Conservation (phyloP, 331 rosid species). For the Quercus lobata region DNA sequence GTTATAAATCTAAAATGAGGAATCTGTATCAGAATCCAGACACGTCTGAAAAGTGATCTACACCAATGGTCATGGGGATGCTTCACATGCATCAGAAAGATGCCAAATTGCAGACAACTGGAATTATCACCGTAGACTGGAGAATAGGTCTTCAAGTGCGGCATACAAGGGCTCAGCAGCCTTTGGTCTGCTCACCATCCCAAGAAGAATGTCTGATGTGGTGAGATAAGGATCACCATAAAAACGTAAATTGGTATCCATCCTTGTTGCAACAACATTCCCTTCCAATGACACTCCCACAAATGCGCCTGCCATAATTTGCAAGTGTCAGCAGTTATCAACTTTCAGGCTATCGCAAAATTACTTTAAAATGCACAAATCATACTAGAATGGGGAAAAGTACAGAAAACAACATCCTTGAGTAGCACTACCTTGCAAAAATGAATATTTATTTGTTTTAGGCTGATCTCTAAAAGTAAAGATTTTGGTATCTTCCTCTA, state of each 20-base stretch:
- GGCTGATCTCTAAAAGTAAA: no score
- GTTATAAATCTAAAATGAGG: slow-evolving; percentile 5
- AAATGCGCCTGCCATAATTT: slow-evolving; percentile 66
- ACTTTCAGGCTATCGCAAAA: slow-evolving; percentile 7
- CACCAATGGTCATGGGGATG: neutral
- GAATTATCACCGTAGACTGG: slow-evolving; percentile 39
- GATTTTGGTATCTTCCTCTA: neutral
- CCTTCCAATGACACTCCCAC: slow-evolving; percentile 96
- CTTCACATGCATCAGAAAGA: slow-evolving; percentile 1
- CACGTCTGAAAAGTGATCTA: neutral
- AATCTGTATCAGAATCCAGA: slow-evolving; percentile 13
- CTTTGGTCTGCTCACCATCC: slow-evolving; percentile 80
- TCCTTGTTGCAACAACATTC: slow-evolving; percentile 82
- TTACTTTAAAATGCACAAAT: neutral
- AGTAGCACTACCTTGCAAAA: neutral
- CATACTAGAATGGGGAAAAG: neutral
- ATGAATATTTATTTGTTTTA: neutral
- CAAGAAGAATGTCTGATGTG: slow-evolving; percentile 75
- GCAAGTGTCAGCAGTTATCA: slow-evolving; percentile 12
- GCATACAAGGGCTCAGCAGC: slow-evolving; percentile 43
- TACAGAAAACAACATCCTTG: neutral
- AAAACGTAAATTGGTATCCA: slow-evolving; percentile 75
- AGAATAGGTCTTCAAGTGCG: slow-evolving; percentile 37
- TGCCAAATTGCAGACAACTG: slow-evolving; percentile 13
- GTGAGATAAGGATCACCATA: slow-evolving; percentile 95